Conservation (phyloP, 345 rosid species). For the Schrenkiella parvula region DNA sequence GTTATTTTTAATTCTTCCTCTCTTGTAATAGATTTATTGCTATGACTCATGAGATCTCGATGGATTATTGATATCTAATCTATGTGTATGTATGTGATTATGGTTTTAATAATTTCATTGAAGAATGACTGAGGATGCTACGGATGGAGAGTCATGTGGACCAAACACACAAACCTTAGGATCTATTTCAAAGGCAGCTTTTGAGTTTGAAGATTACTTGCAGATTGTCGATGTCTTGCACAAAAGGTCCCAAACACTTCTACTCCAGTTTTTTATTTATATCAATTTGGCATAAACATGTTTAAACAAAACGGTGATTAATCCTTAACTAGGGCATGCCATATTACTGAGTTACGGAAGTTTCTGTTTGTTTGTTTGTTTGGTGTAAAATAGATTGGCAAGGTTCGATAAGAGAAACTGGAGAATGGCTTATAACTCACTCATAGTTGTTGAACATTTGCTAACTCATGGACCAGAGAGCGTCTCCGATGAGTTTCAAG, state of each 20-base stretch:
- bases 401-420: slow-evolving; percentile 71
- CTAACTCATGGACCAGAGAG: slow-evolving; percentile 97
- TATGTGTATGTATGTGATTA: not conserved
- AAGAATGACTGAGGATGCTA: slow-evolving; percentile 88
- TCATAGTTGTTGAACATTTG: slow-evolving; percentile 69
- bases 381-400: slow-evolving; percentile 44
- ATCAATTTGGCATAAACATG: too few relatives aligned
- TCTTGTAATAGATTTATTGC: not conserved
- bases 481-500: slow-evolving; percentile 69
- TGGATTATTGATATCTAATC: not conserved
- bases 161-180: slow-evolving; percentile 64
- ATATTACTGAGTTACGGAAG: not conserved
- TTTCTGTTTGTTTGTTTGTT: not conserved
- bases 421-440: slow-evolving; percentile 73
- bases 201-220: slow-evolving; percentile 82
- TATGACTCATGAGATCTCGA: not conserved
- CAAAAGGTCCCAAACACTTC: slow-evolving; percentile 44
- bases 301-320: not conserved
- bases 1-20: not conserved
- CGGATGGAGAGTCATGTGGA: slow-evolving; percentile 54
- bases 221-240: slow-evolving; percentile 78
- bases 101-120: not conserved
- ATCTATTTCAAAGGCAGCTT: slow-evolving; percentile 84
- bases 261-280: not conserved
- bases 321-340: not conserved